Percentiles rank a stretch among this genome's conserved stretches.
Evolutionary conservation across 805 yeast genomes (phyloP).

Genomic region (Teunomyces lycoperdinae): DNA sequence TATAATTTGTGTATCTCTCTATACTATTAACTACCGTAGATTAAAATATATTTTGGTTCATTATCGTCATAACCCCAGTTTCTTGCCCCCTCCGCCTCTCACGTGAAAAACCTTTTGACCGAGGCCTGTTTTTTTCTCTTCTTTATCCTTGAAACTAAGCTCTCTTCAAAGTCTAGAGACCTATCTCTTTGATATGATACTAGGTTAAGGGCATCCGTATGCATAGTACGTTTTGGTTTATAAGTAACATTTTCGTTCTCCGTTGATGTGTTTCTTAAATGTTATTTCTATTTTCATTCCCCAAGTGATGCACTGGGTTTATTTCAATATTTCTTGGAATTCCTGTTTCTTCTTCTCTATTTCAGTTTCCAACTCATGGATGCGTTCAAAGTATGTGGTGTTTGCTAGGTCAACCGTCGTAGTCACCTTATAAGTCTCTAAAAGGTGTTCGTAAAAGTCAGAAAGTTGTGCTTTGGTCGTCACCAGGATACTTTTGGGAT

Average conservation of each 20-base stretch:
- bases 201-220: background rate
- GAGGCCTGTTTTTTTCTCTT: background rate
- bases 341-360: conserved; percentile 22
- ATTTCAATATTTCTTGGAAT: conserved; percentile 16
- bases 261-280: background rate
- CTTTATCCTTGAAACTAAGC: background rate
- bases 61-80: conserved; percentile 4
- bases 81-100: background rate
- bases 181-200: background rate
- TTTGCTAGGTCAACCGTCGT: conserved; percentile 42
- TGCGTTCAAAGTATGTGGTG: conserved; percentile 26
- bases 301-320: background rate
- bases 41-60: background rate
- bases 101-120: background rate
- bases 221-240: background rate
- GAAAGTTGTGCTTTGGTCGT: conserved; percentile 16
- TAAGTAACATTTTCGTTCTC: too few relatives aligned
- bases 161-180: background rate
- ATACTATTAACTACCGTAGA: background rate
- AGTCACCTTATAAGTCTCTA: conserved; percentile 18
- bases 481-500: conserved; percentile 20
- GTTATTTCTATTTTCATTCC: background rate
- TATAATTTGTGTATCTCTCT: background rate
- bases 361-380: conserved; percentile 29
- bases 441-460: conserved; percentile 25